phyloP scores from a whole-genome alignment of 2,329 filamentous ascomycete species.

The Epichloe festucae region DNA sequence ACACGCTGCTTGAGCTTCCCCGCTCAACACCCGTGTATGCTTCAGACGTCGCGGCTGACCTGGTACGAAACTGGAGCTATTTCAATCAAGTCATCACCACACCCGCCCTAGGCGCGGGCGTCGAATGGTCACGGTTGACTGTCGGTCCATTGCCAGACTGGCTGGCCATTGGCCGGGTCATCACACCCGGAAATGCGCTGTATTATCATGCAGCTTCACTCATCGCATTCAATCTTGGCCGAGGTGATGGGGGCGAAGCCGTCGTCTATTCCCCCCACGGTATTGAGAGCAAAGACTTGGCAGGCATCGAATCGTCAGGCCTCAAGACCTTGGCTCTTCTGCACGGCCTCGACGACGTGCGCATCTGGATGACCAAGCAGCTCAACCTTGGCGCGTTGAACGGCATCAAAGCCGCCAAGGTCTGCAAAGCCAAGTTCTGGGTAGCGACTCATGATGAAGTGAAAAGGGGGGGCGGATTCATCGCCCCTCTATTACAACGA shows the following conservation, averaged over 20 bases:
- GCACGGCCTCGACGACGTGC: conserved; percentile 51
- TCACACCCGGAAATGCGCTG: conserved; percentile 38
- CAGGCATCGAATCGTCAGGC: conserved; percentile 25
- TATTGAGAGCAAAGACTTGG: conserved; percentile 34
- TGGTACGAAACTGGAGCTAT: conserved; percentile 45
- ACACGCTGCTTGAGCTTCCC: conserved; percentile 42
- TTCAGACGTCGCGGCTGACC: conserved; percentile 40
- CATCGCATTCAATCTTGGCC: conserved; percentile 33
- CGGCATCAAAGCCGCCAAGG: conserved; percentile 40
- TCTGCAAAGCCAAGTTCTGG: conserved; percentile 47
- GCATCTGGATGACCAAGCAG: conserved; percentile 35
- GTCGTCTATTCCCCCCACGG: conserved; percentile 54
- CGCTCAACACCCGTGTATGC: conserved; percentile 44
- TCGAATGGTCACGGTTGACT: conserved; percentile 9
- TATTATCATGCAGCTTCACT: conserved; percentile 51
- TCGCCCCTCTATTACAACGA: conserved; percentile 36
- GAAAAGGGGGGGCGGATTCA: conserved; percentile 44
- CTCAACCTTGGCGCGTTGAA: conserved; percentile 52
- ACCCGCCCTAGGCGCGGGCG: conserved; percentile 26
- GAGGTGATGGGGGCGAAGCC: conserved; percentile 29
- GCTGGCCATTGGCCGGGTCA: conserved; percentile 47
- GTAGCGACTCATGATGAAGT: conserved; percentile 52
- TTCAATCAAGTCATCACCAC: conserved; percentile 42
- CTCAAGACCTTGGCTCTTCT: conserved; percentile 44
- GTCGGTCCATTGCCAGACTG: conserved; percentile 37